These are phyloP conservation scores for Skeletonema costatum DNA, from an alignment of 108 stramenopile species.

Conservation along the genomic window DNA sequence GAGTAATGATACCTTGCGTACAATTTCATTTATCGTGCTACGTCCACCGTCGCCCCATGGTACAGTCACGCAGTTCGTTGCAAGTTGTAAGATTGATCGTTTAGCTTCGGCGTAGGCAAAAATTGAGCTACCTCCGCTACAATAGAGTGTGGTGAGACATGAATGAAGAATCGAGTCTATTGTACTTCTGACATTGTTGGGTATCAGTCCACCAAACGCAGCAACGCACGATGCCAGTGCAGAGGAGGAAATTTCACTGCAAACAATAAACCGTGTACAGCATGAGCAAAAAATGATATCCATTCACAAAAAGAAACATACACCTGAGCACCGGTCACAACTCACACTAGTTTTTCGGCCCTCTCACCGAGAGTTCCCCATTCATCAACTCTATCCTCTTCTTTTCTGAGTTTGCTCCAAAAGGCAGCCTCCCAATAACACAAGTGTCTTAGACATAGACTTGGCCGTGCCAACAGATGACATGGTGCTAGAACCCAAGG, in stretches of 20 bases:
- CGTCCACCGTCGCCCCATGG: conserved; percentile 52
- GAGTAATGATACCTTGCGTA: conserved; percentile 18
- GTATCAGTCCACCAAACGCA: conserved; percentile 44
- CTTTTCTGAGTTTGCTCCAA: conserved; percentile 27
- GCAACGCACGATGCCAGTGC: conserved; percentile 38
- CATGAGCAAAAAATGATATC: neutral
- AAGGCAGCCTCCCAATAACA: conserved; percentile 45
- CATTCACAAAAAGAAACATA: conserved; percentile 12
- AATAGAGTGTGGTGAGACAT: conserved; percentile 30
- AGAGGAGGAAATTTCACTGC: conserved; percentile 29
- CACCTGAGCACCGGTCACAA: neutral
- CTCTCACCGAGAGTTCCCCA: conserved; percentile 40
- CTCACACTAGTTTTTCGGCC: conserved; percentile 12
- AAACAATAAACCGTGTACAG: neutral
- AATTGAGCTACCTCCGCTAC: conserved; percentile 13
- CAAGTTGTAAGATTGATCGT: conserved; percentile 33
- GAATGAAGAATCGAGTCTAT: conserved; percentile 40
- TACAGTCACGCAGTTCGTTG: conserved; percentile 31
- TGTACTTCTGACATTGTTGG: conserved; percentile 37
- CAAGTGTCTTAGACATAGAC: conserved; percentile 25
- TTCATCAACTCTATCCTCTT: conserved; percentile 16
- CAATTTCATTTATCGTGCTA: conserved; percentile 14
- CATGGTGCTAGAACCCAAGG: conserved; percentile 42
- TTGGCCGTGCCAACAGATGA: conserved; percentile 22
- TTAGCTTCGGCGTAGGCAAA: conserved; percentile 28